phyloP scores from a whole-genome alignment of 768 basidiomycete genomes.

The Tylopilus felleus region DNA sequence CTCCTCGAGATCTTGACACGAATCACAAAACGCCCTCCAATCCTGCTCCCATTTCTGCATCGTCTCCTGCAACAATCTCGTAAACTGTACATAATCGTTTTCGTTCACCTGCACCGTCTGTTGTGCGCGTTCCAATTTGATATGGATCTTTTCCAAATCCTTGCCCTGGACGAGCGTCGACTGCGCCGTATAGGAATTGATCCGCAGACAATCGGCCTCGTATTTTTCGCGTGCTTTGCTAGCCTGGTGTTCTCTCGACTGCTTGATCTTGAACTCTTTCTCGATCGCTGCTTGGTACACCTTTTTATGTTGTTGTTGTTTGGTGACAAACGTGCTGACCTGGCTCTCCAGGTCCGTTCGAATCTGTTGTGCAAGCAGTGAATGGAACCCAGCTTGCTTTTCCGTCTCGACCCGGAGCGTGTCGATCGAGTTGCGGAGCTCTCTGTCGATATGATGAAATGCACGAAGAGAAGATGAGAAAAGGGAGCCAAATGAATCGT shows the following conservation, averaged over 20 bases:
- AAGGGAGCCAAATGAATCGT: neutral
- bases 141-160: conserved; percentile 85
- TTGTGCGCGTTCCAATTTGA: conserved; percentile 84
- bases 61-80: conserved; percentile 74
- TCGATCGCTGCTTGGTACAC: conserved; percentile 73
- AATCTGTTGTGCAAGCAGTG: conserved; percentile 70
- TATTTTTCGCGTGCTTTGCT: conserved; percentile 90
- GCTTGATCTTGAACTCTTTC: conserved; percentile 87
- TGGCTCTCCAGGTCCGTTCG: conserved; percentile 71
- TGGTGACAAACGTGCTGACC: conserved; percentile 55
- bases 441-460: conserved; percentile 43
- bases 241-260: conserved; percentile 82
- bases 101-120: conserved; percentile 90
- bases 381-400: conserved; percentile 70
- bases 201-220: conserved; percentile 85
- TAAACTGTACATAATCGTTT: conserved; percentile 87
- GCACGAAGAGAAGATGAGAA: neutral
- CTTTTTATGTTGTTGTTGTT: conserved; percentile 72
- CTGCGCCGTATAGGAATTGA: conserved; percentile 93
- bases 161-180: conserved; percentile 87
- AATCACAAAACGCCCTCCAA: conserved; percentile 94
- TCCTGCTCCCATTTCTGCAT: conserved; percentile 84
- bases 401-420: conserved; percentile 82
- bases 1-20: conserved; percentile 94
- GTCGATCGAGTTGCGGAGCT: conserved; percentile 77